phyloP scores from a whole-genome alignment of 306 rosid species.

The barrel medic (Medicago truncatula) region DNA sequence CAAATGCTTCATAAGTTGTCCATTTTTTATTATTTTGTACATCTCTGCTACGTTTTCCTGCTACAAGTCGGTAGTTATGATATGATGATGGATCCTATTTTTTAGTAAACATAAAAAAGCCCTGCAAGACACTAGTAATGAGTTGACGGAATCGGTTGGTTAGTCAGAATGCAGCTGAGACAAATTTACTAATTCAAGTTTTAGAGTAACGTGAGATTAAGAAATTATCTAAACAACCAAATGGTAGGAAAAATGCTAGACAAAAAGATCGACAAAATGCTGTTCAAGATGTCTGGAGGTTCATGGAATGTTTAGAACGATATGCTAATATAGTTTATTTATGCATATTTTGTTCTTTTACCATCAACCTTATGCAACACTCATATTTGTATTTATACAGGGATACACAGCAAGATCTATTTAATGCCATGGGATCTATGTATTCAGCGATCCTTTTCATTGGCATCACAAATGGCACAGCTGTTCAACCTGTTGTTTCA shows the following conservation, averaged over 20 bases:
- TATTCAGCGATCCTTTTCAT: slow-evolving; percentile 85
- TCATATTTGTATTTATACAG: slow-evolving; percentile 46
- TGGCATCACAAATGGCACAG: slow-evolving; percentile 91
- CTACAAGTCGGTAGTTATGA: slow-evolving; percentile 15
- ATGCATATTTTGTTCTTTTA: slow-evolving; percentile 18
- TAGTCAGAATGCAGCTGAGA: slow-evolving; percentile 9
- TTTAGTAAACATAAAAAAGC: slow-evolving; percentile 8
- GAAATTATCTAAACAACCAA: slow-evolving; percentile 1
- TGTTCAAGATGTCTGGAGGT: slow-evolving; percentile 23
- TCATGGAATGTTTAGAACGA: slow-evolving; percentile 9
- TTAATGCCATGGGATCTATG: slow-evolving; percentile 97
- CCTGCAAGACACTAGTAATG: slow-evolving; percentile 22
- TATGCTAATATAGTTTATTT: slow-evolving; percentile 33
- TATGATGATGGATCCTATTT: slow-evolving; percentile 12
- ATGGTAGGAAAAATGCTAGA: neutral
- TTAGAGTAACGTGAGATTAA: neutral
- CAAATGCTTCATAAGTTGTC: slow-evolving; percentile 9
- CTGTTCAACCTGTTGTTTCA: slow-evolving; percentile 96
- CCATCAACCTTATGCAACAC: slow-evolving; percentile 32
- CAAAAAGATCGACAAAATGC: neutral
- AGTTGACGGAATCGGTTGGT: slow-evolving; percentile 25
- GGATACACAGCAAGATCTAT: slow-evolving; percentile 83
- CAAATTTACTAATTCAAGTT: slow-evolving; percentile 24
- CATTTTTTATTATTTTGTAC: slow-evolving; percentile 7
- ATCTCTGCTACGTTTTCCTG: slow-evolving; percentile 29